Evolutionary conservation across 768 basidiomycete genomes (phyloP).

Genomic region (Russula ochroleuca): DNA sequence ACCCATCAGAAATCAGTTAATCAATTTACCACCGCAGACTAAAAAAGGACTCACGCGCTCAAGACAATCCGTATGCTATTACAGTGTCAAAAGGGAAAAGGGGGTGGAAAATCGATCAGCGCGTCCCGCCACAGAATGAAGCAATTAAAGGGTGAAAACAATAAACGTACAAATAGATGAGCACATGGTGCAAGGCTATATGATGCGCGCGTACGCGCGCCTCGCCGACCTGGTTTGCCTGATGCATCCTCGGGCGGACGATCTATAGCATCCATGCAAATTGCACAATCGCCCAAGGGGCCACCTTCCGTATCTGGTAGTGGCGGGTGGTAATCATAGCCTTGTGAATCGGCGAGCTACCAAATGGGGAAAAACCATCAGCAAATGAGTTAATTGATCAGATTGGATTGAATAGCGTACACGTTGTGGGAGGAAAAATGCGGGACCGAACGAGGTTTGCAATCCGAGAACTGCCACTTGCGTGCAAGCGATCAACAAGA

Average conservation of each 20-base stretch:
- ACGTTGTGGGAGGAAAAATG: slow-evolving; percentile 63
- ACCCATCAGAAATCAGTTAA: neutral
- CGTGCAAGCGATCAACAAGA: slow-evolving; percentile 55
- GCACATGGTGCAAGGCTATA: slow-evolving; percentile 89
- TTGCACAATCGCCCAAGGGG: slow-evolving; percentile 81
- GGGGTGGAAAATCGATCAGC: neutral
- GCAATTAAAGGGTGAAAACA: neutral
- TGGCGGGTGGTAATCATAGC: slow-evolving; percentile 83
- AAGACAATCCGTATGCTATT: slow-evolving; percentile 80
- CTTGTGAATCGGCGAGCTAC: slow-evolving; percentile 56
- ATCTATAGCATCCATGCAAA: slow-evolving; percentile 85
- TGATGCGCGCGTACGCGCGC: slow-evolving; percentile 7
- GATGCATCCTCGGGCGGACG: slow-evolving; percentile 38
- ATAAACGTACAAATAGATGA: slow-evolving; percentile 72
- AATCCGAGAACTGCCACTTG: slow-evolving; percentile 62
- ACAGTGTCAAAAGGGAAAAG: neutral
- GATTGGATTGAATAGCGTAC: neutral
- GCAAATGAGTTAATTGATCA: neutral
- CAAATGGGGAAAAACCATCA: neutral
- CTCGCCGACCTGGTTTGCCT: slow-evolving; percentile 18
- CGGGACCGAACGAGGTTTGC: slow-evolving; percentile 73
- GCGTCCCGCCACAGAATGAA: neutral
- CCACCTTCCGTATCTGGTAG: slow-evolving; percentile 72
- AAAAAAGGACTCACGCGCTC: slow-evolving; percentile 53
- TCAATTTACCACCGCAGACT: neutral